Evolutionary conservation across 1,284 basidiomycete species (phyloP), one percentile per base, ranked within the genome.

Genomic region (Ustilago tritici): DNA sequence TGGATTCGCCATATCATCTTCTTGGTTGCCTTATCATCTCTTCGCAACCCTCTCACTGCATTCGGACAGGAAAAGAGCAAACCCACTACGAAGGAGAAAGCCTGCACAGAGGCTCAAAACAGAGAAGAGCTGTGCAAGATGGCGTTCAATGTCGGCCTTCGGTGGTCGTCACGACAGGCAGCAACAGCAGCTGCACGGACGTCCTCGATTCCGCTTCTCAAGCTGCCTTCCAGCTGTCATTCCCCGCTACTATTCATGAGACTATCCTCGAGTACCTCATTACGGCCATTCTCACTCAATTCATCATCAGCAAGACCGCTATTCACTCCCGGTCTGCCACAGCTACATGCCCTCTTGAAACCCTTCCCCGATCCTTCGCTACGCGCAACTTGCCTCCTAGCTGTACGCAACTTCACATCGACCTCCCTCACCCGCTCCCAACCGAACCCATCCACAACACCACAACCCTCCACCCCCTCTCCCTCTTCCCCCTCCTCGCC

Each of bases 391-490:
- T 15, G 35, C 43, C 19, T 43, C 15, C 40, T 32, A 23, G 7
- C 41, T 23, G n/a, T 28, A 12, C 68, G 58, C 14, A 8, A 32
- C 3, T 55, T 56, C 36, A 19, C 56, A 17, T 56, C 49, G 6
- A 54, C 59, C 19, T 23, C 38, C 38, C 36, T 40, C 15, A 23
- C 5, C 40, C n/a, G 82, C 86, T 19, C 65, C 15, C 85, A 87
- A 50, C 82, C 90, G 0, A 88, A 41, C 32, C 9, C 56, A 3
- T 14, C 56, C 28, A 97, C 81, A 98, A 95, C 1, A 83, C 7
- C 65, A 32, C 82, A 87, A 8, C 19, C 61, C 23, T 28, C 68
- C 23, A 84, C 87, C 46, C 81, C 90, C 1, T 88, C 62, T 6
- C 9, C 49, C 10, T 9, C 56, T 41, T n/a, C 41, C 7, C 28